Conservation (phyloP, 495 filamentous ascomycete genomes). For the Penicillium paradoxum region DNA sequence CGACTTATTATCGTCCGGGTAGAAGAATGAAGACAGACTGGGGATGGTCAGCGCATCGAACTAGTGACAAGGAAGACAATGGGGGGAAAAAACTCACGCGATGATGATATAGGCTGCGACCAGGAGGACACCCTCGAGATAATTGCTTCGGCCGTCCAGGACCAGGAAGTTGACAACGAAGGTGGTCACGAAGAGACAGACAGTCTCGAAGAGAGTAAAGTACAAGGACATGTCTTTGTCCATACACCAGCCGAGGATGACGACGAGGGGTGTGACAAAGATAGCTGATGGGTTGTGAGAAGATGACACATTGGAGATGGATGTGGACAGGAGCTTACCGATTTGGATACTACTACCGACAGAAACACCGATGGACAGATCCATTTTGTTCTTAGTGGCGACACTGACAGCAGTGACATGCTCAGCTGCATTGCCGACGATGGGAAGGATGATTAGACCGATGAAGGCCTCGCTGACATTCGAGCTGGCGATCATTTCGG, state of each 20-base stretch:
- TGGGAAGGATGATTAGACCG: conserved; percentile 81
- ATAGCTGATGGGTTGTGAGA: conserved; percentile 52
- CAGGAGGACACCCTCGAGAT: conserved; percentile 77
- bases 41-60: not conserved
- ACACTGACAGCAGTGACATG: conserved; percentile 88
- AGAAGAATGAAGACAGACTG: conserved; percentile 38
- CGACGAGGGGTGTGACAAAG: conserved; percentile 83
- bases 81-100: conserved; percentile 22
- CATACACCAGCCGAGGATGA: conserved; percentile 85
- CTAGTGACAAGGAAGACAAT: too few species aligned
- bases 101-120: conserved; percentile 71
- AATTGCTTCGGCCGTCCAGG: conserved; percentile 81
- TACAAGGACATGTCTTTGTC: conserved; percentile 79
- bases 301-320: not conserved
- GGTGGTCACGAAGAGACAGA: conserved; percentile 76
- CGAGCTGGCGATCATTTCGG: conserved; percentile 60
- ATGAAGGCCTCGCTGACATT: conserved; percentile 74
- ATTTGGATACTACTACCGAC: conserved; percentile 82
- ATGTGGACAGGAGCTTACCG: conserved; percentile 17
- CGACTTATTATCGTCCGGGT: conserved; percentile 22
- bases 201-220: conserved; percentile 89
- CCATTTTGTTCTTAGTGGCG: conserved; percentile 94
- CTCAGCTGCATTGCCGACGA: conserved; percentile 89
- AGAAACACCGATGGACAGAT: conserved; percentile 85
- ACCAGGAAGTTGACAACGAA: conserved; percentile 90